These are phyloP conservation scores for Astrocystis sublimbata DNA, from an alignment of 495 filamentous ascomycete species.

Conservation along the genomic window DNA sequence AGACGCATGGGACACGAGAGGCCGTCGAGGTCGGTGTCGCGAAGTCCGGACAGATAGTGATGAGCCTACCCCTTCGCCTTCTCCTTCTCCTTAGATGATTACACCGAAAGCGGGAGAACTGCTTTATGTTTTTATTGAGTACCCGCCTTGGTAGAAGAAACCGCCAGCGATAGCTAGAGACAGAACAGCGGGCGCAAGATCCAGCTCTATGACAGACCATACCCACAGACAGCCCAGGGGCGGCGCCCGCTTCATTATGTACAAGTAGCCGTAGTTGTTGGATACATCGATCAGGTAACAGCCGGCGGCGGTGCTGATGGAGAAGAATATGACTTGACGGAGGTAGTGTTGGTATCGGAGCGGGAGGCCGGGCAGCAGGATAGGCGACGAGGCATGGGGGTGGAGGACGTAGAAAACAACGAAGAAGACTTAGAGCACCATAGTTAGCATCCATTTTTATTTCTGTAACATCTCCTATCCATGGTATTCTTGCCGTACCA, in stretches of 20 bases:
- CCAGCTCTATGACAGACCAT: conserved; percentile 87
- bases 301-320: conserved; percentile 57
- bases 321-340: conserved; percentile 64
- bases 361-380: conserved; percentile 46
- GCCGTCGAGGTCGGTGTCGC: neutral
- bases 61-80: neutral
- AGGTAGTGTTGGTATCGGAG: conserved; percentile 46
- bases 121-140: conserved; percentile 45
- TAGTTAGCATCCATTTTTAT: conserved; percentile 19
- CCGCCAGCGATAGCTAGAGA: conserved; percentile 59
- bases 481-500: conserved; percentile 40
- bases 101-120: neutral
- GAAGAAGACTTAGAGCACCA: conserved; percentile 55
- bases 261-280: conserved; percentile 77
- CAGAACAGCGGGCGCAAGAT: conserved; percentile 63
- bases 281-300: conserved; percentile 78
- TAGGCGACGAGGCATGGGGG: conserved; percentile 47
- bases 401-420: conserved; percentile 62
- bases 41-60: neutral
- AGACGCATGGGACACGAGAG: neutral
- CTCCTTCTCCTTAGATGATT: too few relatives aligned
- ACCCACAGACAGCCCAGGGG: conserved; percentile 90
- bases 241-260: conserved; percentile 89
- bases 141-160: conserved; percentile 75
- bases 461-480: conserved; percentile 1